phyloP scores from a whole-genome alignment of 495 filamentous ascomycete species.

The Penicillium goetzii region DNA sequence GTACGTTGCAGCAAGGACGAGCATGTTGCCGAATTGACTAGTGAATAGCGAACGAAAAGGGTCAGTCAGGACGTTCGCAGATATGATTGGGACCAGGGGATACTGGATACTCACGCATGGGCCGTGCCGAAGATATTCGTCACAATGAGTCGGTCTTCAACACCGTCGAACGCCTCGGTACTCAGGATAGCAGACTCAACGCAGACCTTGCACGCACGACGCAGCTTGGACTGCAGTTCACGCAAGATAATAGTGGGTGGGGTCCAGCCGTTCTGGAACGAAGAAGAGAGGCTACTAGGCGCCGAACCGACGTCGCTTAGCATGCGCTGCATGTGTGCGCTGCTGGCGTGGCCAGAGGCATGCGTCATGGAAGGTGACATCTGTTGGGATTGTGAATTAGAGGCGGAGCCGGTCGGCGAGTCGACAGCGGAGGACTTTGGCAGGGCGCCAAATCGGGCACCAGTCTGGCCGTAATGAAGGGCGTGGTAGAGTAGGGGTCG shows the following conservation, averaged over 20 bases:
- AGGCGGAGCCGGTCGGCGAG: constrained; percentile 36
- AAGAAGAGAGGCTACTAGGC: constrained; percentile 11
- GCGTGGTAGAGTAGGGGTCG: constrained; percentile 74
- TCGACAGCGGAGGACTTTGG: constrained; percentile 30
- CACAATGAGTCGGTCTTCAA: constrained; percentile 70
- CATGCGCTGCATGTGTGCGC: constrained; percentile 38
- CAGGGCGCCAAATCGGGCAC: constrained; percentile 25
- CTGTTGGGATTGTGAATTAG: constrained; percentile 38
- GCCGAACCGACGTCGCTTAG: constrained; percentile 42
- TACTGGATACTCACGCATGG: constrained; percentile 84
- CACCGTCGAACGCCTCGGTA: constrained; percentile 82
- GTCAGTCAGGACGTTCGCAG: not conserved
- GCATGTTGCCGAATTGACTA: constrained; percentile 96
- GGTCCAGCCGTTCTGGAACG: constrained; percentile 20
- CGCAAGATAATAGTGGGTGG: constrained; percentile 25
- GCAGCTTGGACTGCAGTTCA: constrained; percentile 47
- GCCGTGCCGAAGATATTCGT: constrained; percentile 96
- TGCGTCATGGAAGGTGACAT: constrained; percentile 37
- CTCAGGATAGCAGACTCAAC: constrained; percentile 80
- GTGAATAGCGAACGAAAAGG: not conserved
- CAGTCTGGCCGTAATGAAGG: constrained; percentile 54
- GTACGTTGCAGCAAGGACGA: constrained; percentile 82
- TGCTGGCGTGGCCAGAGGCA: constrained; percentile 21
- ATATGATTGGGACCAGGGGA: not conserved
- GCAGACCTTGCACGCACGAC: constrained; percentile 57